Percentiles rank a stretch among this genome's conserved stretches.
These are phyloP conservation scores for Lablab purpureus DNA, from an alignment of 306 rosid species.

Conservation along the genomic window DNA sequence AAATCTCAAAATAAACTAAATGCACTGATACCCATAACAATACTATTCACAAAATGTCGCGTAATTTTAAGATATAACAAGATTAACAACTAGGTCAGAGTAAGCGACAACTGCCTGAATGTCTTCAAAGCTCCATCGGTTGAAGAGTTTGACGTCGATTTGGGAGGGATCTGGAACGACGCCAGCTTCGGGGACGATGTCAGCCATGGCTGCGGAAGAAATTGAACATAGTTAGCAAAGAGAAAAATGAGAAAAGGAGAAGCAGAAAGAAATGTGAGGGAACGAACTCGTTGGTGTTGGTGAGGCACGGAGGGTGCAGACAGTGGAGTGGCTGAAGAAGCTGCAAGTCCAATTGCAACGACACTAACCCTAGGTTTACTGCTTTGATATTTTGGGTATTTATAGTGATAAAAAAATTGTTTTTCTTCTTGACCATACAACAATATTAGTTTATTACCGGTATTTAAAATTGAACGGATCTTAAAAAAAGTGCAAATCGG, in stretches of 20 bases:
- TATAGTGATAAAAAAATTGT: too few relatives aligned
- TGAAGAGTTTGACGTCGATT: slow-evolving; percentile 72
- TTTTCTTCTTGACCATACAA: too few relatives aligned
- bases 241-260: not conserved
- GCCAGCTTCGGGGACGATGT: not conserved
- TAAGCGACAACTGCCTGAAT: slow-evolving; percentile 46
- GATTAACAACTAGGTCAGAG: too few relatives aligned
- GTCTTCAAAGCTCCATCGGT: slow-evolving; percentile 78
- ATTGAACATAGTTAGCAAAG: not conserved
- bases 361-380: not conserved
- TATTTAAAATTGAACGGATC: too few relatives aligned
- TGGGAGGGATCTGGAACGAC: slow-evolving; percentile 47
- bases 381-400: not conserved
- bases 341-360: not conserved
- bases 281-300: slow-evolving; percentile 15
- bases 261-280: not conserved
- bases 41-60: too few relatives aligned
- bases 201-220: slow-evolving; percentile 49
- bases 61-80: too few relatives aligned
- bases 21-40: too few relatives aligned
- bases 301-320: not conserved
- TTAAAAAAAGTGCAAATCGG: too few relatives aligned
- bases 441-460: too few relatives aligned
- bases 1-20: too few relatives aligned
- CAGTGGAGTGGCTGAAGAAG: not conserved